Evolutionary conservation across 768 basidiomycete species (phyloP).

Genomic region (Sarcomyxa edulis): DNA sequence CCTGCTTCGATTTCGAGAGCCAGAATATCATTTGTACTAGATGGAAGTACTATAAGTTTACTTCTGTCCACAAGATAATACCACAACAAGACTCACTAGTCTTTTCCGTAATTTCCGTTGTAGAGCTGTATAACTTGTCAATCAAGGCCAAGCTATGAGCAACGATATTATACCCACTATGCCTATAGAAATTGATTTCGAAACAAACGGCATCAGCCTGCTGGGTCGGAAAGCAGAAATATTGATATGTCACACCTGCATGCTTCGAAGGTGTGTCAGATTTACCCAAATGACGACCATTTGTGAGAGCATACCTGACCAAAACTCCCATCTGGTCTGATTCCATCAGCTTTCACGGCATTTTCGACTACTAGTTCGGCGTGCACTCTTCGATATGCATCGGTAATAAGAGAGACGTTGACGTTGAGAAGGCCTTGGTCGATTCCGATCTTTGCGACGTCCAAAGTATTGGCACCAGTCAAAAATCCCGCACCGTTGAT

Average conservation of each 20-base stretch:
- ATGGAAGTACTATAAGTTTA: constrained; percentile 1
- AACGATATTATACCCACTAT: too few relatives aligned
- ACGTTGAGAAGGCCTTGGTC: constrained; percentile 37
- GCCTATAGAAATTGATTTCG: too few relatives aligned
- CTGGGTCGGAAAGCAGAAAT: too few relatives aligned
- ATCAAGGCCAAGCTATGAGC: too few relatives aligned
- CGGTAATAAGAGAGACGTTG: constrained; percentile 39
- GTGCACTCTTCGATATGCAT: constrained; percentile 49
- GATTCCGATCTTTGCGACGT: constrained; percentile 60
- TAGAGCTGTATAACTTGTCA: too few relatives aligned
- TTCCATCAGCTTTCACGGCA: constrained; percentile 51
- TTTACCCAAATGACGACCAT: too few relatives aligned
- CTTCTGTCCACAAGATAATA: background rate
- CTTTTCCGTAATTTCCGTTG: constrained; percentile 67
- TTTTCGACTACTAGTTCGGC: constrained; percentile 45
- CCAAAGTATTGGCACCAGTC: constrained; percentile 62
- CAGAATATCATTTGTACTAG: constrained; percentile 58
- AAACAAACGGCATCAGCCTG: too few relatives aligned
- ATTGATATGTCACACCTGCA: too few relatives aligned
- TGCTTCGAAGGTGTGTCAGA: too few relatives aligned
- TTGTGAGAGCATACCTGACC: too few relatives aligned
- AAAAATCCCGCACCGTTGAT: constrained; percentile 42
- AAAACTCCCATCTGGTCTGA: constrained; percentile 48
- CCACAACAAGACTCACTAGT: constrained; percentile 22
- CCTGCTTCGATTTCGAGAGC: constrained; percentile 56